Base-by-base conservation (phyloP, 106 monocot species). In the Ottelia alismoides region DNA sequence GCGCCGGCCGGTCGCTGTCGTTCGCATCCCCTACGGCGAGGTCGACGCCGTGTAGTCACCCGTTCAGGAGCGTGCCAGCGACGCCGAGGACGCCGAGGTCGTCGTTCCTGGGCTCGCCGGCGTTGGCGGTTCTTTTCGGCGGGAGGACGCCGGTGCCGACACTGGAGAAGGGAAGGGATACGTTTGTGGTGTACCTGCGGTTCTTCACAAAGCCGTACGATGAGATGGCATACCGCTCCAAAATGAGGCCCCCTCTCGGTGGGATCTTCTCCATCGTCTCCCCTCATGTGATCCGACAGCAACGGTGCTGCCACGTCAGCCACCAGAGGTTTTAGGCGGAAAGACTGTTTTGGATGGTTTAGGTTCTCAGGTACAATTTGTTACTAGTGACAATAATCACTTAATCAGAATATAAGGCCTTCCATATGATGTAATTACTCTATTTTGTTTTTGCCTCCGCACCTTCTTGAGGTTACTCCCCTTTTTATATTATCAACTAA, bases 201-300 rank as follows among this genome's bases (percentile, higher is more conserved):
- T 77, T 98, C 62, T 86, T 81, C 59, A 29, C 79, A 28, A 63
- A 77, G 60, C 90, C 89, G 11, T 98, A 98, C 60, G 81, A 89
- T 47, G 98, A 98, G 77, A 65, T 67, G 32, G 55, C 64, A 6
- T 98, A 98, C 67, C 64, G 96, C 3, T 76, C 78, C n/a, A 89
- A 68, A 70, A 89, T 98, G 89, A 60, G 76, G 28, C 85, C 89
- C n/a, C 89, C 89, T 9, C 62, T 98, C 1, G 85, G 89, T 18
- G 96, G 96, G 11, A 77, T 98, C 61, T 61, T 79, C 46, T 85
- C 96, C 24, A 85, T 98, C 61, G 96, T 98, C 25, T 66, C 70
- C 25, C 72, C 69, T 1, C 53, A 73, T 5, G 29, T 63, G 9
- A 66, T 66, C 59, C 50, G 31, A 24, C 71, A 66, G 55, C 71